Conservation (phyloP, 768 basidiomycete species). For the Sutorius australiensis region DNA sequence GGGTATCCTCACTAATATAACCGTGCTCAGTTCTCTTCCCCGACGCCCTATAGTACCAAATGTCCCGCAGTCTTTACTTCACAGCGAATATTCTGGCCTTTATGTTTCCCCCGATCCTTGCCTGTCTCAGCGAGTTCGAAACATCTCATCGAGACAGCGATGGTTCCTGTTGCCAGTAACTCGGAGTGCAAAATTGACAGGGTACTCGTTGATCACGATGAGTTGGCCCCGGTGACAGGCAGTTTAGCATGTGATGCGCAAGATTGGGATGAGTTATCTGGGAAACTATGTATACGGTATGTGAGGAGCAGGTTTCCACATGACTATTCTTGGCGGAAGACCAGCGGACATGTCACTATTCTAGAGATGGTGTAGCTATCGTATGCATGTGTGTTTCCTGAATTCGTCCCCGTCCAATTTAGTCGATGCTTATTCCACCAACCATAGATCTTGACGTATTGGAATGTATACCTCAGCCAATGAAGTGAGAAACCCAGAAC, state of each 20-base stretch:
- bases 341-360: slow-evolving; percentile 21
- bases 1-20: neutral
- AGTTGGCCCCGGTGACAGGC: slow-evolving; percentile 6
- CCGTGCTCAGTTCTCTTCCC: slow-evolving; percentile 17
- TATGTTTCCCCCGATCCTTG: slow-evolving; percentile 11
- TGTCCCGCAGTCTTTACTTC: slow-evolving; percentile 23
- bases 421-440: too few relatives aligned
- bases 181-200: slow-evolving; percentile 19
- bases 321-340: slow-evolving; percentile 23
- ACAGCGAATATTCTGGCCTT: slow-evolving; percentile 30
- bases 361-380: slow-evolving; percentile 22
- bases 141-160: slow-evolving; percentile 22
- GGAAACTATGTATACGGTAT: slow-evolving; percentile 26
- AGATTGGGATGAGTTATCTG: slow-evolving; percentile 32
- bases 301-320: slow-evolving; percentile 22
- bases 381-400: neutral
- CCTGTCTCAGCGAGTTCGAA: slow-evolving; percentile 7
- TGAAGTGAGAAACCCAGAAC: too few relatives aligned
- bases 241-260: slow-evolving; percentile 21
- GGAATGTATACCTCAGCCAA: too few relatives aligned
- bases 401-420: too few relatives aligned
- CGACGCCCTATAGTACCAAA: slow-evolving; percentile 15
- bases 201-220: slow-evolving; percentile 22
- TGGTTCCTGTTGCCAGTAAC: slow-evolving; percentile 13
- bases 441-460: too few relatives aligned